Percentiles rank a stretch among this genome's conserved stretches.
These are phyloP conservation scores for Solanum chmielewskii DNA, from an alignment of 257 asterid genomes.

Conservation along the genomic window DNA sequence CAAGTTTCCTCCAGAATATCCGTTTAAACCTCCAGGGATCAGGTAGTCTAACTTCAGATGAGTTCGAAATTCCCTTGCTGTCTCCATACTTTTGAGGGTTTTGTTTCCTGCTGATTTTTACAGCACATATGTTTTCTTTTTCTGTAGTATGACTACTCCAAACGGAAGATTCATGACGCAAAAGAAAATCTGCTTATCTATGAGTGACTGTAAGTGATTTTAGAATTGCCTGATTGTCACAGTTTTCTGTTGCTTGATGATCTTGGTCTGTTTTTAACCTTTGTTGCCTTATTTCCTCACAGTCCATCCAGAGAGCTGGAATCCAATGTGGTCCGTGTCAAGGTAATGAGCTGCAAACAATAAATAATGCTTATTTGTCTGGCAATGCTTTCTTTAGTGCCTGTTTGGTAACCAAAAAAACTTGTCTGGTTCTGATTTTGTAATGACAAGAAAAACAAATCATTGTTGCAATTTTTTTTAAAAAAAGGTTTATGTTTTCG, in stretches of 20 bases:
- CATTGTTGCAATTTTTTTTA: background rate
- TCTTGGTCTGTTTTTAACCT: background rate
- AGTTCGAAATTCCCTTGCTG: background rate
- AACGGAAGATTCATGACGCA: conserved; percentile 92
- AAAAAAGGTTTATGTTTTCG: background rate
- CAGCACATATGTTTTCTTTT: conserved; percentile 4
- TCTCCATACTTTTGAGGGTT: background rate
- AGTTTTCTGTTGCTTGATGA: background rate
- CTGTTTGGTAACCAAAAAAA: background rate
- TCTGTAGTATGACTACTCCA: conserved; percentile 59
- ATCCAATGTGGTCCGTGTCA: conserved; percentile 50
- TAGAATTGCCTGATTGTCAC: background rate
- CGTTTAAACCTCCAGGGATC: conserved; percentile 91
- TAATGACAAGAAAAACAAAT: background rate
- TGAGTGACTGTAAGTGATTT: conserved; percentile 51
- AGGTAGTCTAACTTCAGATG: conserved; percentile 30
- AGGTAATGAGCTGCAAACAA: conserved; percentile 12
- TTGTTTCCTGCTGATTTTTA: background rate
- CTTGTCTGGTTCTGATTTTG: background rate
- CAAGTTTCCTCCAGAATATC: conserved; percentile 95
- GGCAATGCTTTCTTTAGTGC: background rate
- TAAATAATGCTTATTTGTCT: background rate
- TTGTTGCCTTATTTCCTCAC: background rate
- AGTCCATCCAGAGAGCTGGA: conserved; percentile 53
- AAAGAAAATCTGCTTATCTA: conserved; percentile 86